Evolutionary conservation across 495 filamentous ascomycete species (phyloP), one percentile per base, ranked within the genome.

Genomic region (Aspergillus nanangensis): DNA sequence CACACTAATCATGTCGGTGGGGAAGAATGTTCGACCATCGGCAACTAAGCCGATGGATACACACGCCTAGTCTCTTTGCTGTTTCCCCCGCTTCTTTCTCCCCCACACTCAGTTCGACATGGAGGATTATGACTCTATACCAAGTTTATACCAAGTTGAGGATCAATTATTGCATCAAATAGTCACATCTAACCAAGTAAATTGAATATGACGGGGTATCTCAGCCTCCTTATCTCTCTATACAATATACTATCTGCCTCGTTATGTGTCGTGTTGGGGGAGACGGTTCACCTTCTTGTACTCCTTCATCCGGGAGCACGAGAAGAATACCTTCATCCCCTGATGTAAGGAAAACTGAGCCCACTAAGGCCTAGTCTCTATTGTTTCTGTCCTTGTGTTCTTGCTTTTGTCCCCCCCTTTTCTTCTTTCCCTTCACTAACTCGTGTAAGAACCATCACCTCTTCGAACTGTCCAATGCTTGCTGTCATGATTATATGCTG

Each of bases 191-290:
- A 39, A 21, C 37, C 37, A 39, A 39, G 18, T 13, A 39, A 23
- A 39, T 21, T 36, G 13, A 39, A 39, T 39, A 39, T 39, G 37
- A 39, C 20, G 37, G 36, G 37, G 37, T 39, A 39, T 39, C 37
- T 39, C 37, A 5, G 37, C 37, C 19, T 44, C 27, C 44, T 47
- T 34, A 21, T 21, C 37, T 39, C 20, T 39, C 13, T 39, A 39
- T 22, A 39, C 17, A 20, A 23, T 21, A n/a, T 20, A 20, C 18
- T 21, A 20, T 39, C 8, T 13, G n/a, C 37, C 17, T 18, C 18
- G 37, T 19, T 13, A n/a, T 21, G 18, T 39, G n/a, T n/a, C n/a
- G n/a, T n/a, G n/a, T n/a, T n/a, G n/a, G n/a, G n/a, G n/a, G n/a
- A n/a, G n/a, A n/a, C 25, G 25, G 25, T 29, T 11, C 11, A 7